phyloP scores from a whole-genome alignment of 2,329 filamentous ascomycete genomes.

The Colletotrichum noveboracense region DNA sequence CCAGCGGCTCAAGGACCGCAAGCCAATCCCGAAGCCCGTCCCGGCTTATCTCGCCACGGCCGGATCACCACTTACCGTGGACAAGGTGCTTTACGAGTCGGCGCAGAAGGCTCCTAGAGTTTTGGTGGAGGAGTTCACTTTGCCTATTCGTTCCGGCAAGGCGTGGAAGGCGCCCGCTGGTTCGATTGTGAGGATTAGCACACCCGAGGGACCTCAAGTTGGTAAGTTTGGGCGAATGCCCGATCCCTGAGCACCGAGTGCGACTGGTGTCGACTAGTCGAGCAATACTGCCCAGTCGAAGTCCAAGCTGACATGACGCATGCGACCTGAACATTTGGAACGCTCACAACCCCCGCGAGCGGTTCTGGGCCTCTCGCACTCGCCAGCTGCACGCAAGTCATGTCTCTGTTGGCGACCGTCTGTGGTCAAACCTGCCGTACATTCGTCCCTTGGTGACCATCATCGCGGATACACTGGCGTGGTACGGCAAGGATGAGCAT shows the following conservation, averaged over 20 bases:
- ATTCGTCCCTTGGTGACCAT: constrained; percentile 78
- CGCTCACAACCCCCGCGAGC: constrained; percentile 75
- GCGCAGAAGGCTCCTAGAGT: constrained; percentile 57
- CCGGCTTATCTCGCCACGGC: constrained; percentile 53
- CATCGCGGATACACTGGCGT: constrained; percentile 67
- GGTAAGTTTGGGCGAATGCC: constrained; percentile 36
- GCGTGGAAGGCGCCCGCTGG: constrained; percentile 76
- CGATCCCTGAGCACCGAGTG: not conserved
- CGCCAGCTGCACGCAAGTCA: constrained; percentile 81
- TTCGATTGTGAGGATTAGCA: constrained; percentile 74
- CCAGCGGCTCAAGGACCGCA: constrained; percentile 45
- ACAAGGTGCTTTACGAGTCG: constrained; percentile 60
- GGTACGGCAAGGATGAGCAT: constrained; percentile 65
- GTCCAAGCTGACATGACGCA: constrained; percentile 8
- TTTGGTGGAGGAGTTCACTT: constrained; percentile 57
- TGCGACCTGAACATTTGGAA: constrained; percentile 88
- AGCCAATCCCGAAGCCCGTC: constrained; percentile 50
- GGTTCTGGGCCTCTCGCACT: constrained; percentile 83
- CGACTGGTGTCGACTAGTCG: not conserved
- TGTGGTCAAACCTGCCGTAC: constrained; percentile 82
- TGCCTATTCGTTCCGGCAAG: constrained; percentile 75
- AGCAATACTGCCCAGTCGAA: not conserved
- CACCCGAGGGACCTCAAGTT: constrained; percentile 79
- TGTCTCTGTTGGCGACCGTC: constrained; percentile 71
- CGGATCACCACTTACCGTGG: constrained; percentile 48